Evolutionary conservation across 2,329 filamentous ascomycete genomes (phyloP), one percentile per base, ranked within the genome.

Genomic region (Pyricularia pennisetigena): DNA sequence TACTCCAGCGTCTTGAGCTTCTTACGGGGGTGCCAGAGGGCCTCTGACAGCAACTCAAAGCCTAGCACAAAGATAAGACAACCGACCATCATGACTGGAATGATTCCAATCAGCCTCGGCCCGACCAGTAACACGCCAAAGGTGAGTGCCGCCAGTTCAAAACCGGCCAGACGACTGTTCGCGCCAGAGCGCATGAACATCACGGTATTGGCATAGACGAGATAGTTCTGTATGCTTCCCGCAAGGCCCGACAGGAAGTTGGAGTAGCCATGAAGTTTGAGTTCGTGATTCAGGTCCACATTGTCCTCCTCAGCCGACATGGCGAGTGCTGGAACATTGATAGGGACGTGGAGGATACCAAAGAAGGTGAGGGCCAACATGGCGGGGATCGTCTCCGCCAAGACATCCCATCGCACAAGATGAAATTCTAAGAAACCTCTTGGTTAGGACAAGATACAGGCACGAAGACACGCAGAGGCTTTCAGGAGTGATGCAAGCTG

Each of bases 341-440:
- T 99, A 0, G 95, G 95, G 2, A 99, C 95, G 76, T 99, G 95
- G 2, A 99, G 85, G 68, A 99, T 90, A 67, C 95, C 95, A 74
- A 99, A 99, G 81, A 99, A 99, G 0, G 95, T 98, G 70, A 99
- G 81, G 0, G 95, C 95, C 74, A 99, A 88, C 92, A 99, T 98
- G 32, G 95, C 94, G 0, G 95, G 95, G 32, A 97, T 85, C 0
- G 91, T 94, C 74, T 93, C 89, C n/a, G 84, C 80, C 65, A 99
- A 85, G 2, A 94, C 95, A 63, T 85, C 84, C 91, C 92, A 97
- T 72, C 94, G 86, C 3, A 98, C 90, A 28, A 90, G 83, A 65
- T 89, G 83, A 74, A 97, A 92, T 74, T 95, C 92, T 95, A 70
- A 0, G 54, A 66, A 8, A 5, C 35, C n/a, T 9, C 6, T 68